A percentile compares a stretch with the other conserved stretches of the same genome.
These are phyloP conservation scores for Sporothrix globosa DNA, from an alignment of 2,329 filamentous ascomycete species.

Conservation along the genomic window DNA sequence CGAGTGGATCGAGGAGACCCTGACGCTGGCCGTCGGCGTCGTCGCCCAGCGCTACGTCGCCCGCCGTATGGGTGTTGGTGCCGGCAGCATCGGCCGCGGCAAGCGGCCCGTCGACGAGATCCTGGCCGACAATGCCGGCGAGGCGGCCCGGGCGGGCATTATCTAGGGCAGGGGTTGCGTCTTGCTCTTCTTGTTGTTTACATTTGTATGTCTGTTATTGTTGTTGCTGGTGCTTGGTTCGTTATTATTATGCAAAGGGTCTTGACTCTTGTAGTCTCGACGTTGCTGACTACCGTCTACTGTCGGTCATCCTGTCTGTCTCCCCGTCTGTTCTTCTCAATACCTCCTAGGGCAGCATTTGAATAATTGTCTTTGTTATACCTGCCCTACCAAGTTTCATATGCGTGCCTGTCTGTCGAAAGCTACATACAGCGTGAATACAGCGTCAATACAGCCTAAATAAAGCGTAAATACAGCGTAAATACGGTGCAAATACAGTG, in stretches of 20 bases:
- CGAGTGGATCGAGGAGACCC: conserved; percentile 91
- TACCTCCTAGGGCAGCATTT: conserved; percentile 3
- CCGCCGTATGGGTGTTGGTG: conserved; percentile 91
- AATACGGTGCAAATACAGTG: too few species aligned
- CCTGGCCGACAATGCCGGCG: conserved; percentile 60
- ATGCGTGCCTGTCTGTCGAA: not conserved
- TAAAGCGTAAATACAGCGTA: too few species aligned
- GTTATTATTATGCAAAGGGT: not conserved
- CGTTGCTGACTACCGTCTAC: not conserved
- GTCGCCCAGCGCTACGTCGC: conserved; percentile 96
- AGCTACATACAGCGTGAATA: not conserved
- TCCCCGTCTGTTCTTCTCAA: not conserved
- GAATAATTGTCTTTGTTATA: not conserved
- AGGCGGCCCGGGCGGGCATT: conserved; percentile 62
- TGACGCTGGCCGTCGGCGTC: conserved; percentile 77
- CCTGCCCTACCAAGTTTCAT: not conserved
- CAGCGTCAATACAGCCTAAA: not conserved
- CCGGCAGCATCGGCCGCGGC: conserved; percentile 66
- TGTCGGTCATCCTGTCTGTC: not conserved
- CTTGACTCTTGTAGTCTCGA: not conserved
- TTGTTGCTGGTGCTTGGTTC: conserved; percentile 6
- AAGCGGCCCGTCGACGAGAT: conserved; percentile 63
- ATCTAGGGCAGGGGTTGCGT: conserved; percentile 43
- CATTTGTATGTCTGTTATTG: not conserved
- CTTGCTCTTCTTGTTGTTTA: not conserved